Percentiles rank a stretch among this genome's conserved stretches.
Conservation (phyloP, 129 eudicot species). For the Sambucus nigra region DNA sequence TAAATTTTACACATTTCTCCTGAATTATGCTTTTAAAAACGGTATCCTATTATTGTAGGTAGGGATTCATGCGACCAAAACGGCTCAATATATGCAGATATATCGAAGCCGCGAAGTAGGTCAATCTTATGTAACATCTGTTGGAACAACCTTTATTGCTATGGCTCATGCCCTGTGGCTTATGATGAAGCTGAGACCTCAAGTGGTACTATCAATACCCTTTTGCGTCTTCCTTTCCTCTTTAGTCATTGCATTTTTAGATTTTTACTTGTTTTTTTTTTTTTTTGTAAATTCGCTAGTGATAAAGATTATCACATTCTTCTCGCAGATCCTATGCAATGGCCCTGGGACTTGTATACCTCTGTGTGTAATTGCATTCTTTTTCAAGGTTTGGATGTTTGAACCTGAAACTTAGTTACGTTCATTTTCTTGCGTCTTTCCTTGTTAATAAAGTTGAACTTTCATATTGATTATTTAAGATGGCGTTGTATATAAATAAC, state of each 20-base stretch:
- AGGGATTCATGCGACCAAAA: conserved; percentile 19
- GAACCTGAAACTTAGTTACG: not conserved
- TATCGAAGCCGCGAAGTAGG: conserved; percentile 93
- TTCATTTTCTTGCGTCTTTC: not conserved
- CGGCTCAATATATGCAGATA: conserved; percentile 54
- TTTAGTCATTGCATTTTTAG: not conserved
- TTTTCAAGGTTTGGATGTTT: conserved; percentile 60
- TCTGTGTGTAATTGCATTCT: conserved; percentile 49
- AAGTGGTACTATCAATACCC: conserved; percentile 43
- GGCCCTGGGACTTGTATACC: conserved; percentile 95
- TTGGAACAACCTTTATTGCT: conserved; percentile 66
- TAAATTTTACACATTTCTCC: no score
- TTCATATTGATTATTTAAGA: not conserved
- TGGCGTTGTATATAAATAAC: not conserved
- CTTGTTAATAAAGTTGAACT: not conserved
- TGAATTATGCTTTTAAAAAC: not conserved
- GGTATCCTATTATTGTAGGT: conserved; percentile 25
- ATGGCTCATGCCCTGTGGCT: conserved; percentile 63
- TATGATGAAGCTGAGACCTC: conserved; percentile 69
- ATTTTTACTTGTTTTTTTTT: not conserved
- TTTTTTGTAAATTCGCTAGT: not conserved
- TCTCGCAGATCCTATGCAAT: conserved; percentile 58
- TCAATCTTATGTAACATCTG: conserved; percentile 69
- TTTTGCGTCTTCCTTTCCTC: not conserved
- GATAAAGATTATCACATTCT: conserved; percentile 1